phyloP scores from a whole-genome alignment of 1,139 yeast species.

The Chernovozyma aurita region DNA sequence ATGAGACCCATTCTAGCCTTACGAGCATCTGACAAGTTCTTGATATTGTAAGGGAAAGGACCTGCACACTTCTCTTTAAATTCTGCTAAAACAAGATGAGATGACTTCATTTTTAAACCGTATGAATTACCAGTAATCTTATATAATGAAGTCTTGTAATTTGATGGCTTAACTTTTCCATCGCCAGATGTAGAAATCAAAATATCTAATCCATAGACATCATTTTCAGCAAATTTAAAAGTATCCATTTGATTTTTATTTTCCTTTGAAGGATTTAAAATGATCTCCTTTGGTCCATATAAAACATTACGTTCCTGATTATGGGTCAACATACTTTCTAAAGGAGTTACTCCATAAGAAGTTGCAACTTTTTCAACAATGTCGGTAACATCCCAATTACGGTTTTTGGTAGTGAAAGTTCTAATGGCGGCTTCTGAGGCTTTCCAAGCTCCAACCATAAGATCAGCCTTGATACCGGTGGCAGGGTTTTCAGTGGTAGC shows the following conservation, averaged over 20 bases:
- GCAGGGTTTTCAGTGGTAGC: constrained; percentile 38
- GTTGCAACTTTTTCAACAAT: constrained; percentile 62
- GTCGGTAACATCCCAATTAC: constrained; percentile 75
- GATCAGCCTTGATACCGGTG: constrained; percentile 62
- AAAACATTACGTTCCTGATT: constrained; percentile 65
- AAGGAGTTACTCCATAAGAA: constrained; percentile 56
- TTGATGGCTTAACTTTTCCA: constrained; percentile 64
- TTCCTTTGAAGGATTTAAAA: constrained; percentile 68
- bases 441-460: constrained; percentile 67
- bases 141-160: constrained; percentile 65
- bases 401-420: constrained; percentile 62
- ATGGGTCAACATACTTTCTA: constrained; percentile 77
- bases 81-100: constrained; percentile 65
- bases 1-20: constrained; percentile 73
- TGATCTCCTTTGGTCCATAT: constrained; percentile 75
- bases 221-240: constrained; percentile 66
- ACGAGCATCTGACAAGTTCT: constrained; percentile 64
- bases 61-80: constrained; percentile 61
- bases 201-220: constrained; percentile 75
- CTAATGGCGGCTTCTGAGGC: constrained; percentile 80
- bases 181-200: constrained; percentile 62
- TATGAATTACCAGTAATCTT: constrained; percentile 69
- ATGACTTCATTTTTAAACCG: constrained; percentile 68
- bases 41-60: constrained; percentile 67
- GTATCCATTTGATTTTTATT: constrained; percentile 65